A percentile compares a stretch with the other conserved stretches of the same genome.
These are phyloP conservation scores for Schizosaccharomyces versatilis DNA, from an alignment of 1,139 yeast species.

Conservation along the genomic window DNA sequence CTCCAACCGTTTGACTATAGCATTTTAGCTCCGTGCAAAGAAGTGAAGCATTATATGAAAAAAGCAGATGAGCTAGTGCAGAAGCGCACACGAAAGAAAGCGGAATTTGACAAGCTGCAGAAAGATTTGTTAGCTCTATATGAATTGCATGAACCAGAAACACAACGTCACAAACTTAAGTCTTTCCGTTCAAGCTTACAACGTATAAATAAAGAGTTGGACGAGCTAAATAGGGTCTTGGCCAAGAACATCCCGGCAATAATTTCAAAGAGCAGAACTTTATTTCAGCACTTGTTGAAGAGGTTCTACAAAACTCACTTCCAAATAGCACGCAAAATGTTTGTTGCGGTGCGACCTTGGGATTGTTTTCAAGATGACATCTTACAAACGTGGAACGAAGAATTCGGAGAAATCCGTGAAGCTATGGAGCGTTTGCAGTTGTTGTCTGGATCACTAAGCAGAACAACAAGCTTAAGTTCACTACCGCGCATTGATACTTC, in stretches of 20 bases:
- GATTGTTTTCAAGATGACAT: constrained; percentile 3
- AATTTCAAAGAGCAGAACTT: background rate
- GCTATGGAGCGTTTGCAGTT: background rate
- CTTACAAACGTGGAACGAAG: background rate
- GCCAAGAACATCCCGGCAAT: background rate
- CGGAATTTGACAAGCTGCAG: background rate
- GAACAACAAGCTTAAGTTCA: background rate
- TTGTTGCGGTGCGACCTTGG: background rate
- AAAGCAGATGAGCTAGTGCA: background rate
- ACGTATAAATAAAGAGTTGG: background rate
- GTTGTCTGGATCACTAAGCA: background rate
- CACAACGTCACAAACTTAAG: background rate
- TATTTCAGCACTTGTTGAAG: background rate
- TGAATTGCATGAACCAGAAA: background rate
- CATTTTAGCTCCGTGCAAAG: background rate
- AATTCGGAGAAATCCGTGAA: background rate
- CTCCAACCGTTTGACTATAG: background rate
- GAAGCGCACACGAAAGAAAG: background rate
- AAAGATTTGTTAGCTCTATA: background rate
- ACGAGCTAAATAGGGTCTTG: background rate
- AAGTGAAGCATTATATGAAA: background rate
- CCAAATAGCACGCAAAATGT: background rate
- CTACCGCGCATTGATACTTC: background rate
- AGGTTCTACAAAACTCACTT: background rate
- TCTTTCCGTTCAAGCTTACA: background rate